Percentiles rank a stretch among this genome's conserved stretches.
Conservation (phyloP, 2,329 filamentous ascomycete genomes). For the Trichoderma oligosporum region DNA sequence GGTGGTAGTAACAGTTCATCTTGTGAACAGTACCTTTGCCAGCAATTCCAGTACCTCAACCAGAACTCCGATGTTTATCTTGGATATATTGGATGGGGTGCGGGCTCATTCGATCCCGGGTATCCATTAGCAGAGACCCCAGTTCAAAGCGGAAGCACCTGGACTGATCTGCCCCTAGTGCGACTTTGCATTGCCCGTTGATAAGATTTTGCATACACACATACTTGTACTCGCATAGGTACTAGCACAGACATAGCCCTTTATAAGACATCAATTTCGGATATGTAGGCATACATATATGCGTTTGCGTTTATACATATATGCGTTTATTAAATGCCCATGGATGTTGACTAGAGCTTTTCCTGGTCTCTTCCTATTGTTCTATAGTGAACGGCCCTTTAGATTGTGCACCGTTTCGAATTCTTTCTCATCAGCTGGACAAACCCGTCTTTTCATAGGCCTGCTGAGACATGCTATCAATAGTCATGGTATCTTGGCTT, state of each 20-base stretch:
- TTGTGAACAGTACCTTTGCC: slow-evolving; percentile 1
- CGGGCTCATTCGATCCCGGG: slow-evolving; percentile 6
- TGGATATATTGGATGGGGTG: slow-evolving; percentile 5
- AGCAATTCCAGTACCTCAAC: slow-evolving; percentile 9
- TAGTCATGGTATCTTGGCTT: not conserved
- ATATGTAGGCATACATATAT: not conserved
- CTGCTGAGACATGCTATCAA: not conserved
- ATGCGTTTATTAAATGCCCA: not conserved
- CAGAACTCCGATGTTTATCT: slow-evolving; percentile 2
- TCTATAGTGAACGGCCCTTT: not conserved
- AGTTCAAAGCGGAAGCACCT: not conserved
- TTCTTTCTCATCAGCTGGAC: not conserved
- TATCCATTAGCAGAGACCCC: slow-evolving; percentile 9
- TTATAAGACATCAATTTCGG: not conserved
- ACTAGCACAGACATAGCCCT: not conserved
- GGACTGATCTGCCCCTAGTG: slow-evolving; percentile 4
- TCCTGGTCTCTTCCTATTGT: not conserved
- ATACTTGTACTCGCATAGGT: too few species aligned
- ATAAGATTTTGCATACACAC: not conserved
- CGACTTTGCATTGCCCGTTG: slow-evolving; percentile 2
- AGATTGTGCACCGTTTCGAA: not conserved
- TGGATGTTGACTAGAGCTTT: not conserved
- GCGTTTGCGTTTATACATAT: not conserved
- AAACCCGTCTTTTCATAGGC: not conserved
- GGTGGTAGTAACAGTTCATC: slow-evolving; percentile 6